Base-by-base conservation (phyloP, 2,329 filamentous ascomycete genomes). In the Cercospora berteroae region DNA sequence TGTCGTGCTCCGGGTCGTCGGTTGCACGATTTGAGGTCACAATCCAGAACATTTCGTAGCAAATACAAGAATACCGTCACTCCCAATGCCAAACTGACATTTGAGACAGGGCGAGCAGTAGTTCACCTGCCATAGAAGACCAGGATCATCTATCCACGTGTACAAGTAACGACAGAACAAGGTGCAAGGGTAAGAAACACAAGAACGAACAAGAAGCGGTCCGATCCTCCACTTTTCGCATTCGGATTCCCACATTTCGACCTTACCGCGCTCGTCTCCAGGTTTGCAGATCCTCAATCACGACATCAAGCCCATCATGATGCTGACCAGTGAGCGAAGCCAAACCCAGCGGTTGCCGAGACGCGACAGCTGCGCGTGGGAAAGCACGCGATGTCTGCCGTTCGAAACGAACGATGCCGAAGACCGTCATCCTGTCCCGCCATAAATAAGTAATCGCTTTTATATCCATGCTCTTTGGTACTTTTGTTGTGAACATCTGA, bases 251-350 rank as follows among this genome's bases (percentile, higher is more conserved):
- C 50, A 29, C 48, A 10, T 25, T 33, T 55, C 7, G 44, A 57
- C 63, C 58, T 31, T 65, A 52, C 65, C 55, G 50, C 56, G 60
- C 52, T 60, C 48, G 56, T 44, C 57, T 52, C 39, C 55, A 48
- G 52, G 12, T 16, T 20, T 63, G 66, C 63, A 42, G 66, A 68
- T 65, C 66, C 25, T 44, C 57, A 68, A 68, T 67, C 69, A 70
- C 69, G 69, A 70, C 69, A 70, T 70, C 66, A 67, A 65, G 69
- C 69, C 69, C 42, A 23, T 27, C 23, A 29, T 44, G 39, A 18
- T 50, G 23, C 44, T 50, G 60, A 36, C 60, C 60, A 52, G 60
- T 62, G 44, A 62, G 60, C 20, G 23, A 8, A 25, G 52, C 25
- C 52, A 29, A 9, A 57, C n/a, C 6, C 10, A n/a, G 7, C 29